Base-by-base conservation (phyloP, 2,329 filamentous ascomycete species). In the Myrmaecium sp. region DNA sequence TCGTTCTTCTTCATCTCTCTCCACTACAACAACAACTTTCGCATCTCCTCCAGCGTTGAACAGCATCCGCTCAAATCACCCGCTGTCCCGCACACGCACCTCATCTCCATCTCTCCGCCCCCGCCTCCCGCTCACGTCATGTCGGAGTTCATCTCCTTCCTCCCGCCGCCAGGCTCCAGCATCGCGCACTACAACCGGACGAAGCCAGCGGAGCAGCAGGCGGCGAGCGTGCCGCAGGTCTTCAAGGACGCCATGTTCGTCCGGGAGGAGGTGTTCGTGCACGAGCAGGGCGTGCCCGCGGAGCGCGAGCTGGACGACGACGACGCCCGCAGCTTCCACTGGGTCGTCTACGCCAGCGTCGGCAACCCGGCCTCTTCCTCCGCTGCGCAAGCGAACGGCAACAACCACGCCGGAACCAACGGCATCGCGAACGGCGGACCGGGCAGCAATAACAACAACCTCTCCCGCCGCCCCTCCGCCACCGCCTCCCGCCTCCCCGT, bases 241-340 rank as follows among this genome's bases (percentile, higher is more conserved):
- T 64, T 64, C 43, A 44, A 46, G 31, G 64, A 71, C 35, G 66
- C 66, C 35, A 66, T 72, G 58, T 47, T 49, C 9, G 56, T 74
- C 5, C 66, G 69, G 19, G 56, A 64, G 30, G 50, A 53, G 20
- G 69, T 73, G 35, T 73, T 66, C 37, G 55, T 67, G 19, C 51
- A 62, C 31, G 68, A 72, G 43, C 69, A 73, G 35, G 49, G 55
- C 13, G 59, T 67, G 15, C 53, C 58, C 0, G 50, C 70, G 1
- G 69, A 76, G 19, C 68, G 71, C 36, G 84, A 95, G 49, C 64
- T 81, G 36, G 86, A 94, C 55, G 55, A 62, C 1, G 82, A 94
- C 46, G 86, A 95, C 48, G 38, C 64, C 1, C 67, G 79, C 18
- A 74, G 71, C 38, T 86, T 74, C 54, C 83, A 94, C 51, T 93